phyloP scores from a whole-genome alignment of 164 flowering plant genomes.

The Liriodendron chinense region DNA sequence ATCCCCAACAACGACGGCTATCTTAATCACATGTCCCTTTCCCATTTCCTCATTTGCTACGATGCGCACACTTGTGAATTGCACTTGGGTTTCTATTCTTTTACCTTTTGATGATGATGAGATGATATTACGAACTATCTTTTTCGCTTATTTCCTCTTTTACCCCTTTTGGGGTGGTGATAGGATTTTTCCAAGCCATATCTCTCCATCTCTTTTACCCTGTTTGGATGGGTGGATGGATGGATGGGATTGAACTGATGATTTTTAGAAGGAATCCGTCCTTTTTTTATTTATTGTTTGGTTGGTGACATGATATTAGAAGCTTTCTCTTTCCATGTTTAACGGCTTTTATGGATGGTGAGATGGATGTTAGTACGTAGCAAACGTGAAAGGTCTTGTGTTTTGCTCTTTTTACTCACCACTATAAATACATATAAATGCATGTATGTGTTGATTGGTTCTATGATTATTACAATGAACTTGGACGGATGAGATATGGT shows the following conservation, averaged over 20 bases:
- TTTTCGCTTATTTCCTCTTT: background rate
- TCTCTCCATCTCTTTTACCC: background rate
- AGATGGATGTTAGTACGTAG: too few species aligned
- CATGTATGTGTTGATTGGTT: too few species aligned
- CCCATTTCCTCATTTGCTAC: background rate
- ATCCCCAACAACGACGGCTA: background rate
- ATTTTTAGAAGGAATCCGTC: background rate
- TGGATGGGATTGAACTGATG: background rate
- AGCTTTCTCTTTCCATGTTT: background rate
- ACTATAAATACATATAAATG: too few species aligned
- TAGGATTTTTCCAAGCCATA: background rate
- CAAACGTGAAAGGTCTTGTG: too few species aligned
- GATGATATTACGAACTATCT: background rate
- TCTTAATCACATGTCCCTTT: background rate
- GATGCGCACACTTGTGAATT: background rate
- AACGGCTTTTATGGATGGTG: background rate
- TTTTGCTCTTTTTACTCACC: too few species aligned
- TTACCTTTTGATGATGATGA: constrained; percentile 1
- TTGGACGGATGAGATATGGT: too few species aligned
- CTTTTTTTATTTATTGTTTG: background rate
- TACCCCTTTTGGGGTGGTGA: background rate
- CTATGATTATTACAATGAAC: too few species aligned
- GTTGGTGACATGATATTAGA: constrained; percentile 1
- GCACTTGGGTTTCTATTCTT: constrained; percentile 3
- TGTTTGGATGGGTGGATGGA: background rate